Evolutionary conservation across 768 basidiomycete genomes (phyloP).

Genomic region (Termitomyces sp.): DNA sequence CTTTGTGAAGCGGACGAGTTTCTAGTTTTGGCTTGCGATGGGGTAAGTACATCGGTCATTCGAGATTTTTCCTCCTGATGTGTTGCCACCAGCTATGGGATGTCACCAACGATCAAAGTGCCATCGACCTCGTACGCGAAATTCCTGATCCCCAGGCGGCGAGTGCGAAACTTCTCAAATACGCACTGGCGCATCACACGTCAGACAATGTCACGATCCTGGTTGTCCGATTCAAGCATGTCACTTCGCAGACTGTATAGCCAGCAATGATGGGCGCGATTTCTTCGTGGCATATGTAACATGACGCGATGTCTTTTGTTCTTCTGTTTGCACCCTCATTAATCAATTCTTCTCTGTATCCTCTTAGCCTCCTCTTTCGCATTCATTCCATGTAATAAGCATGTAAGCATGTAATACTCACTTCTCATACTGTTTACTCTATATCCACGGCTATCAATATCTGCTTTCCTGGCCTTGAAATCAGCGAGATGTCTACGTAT

Average conservation of each 20-base stretch:
- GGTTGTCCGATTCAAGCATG: slow-evolving; percentile 75
- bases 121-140: slow-evolving; percentile 77
- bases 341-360: not conserved
- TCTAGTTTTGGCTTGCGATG: slow-evolving; percentile 94
- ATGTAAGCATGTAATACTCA: slow-evolving; percentile 1
- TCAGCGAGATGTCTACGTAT: not conserved
- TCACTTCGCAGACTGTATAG: slow-evolving; percentile 17
- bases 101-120: slow-evolving; percentile 85
- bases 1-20: slow-evolving; percentile 91
- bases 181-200: slow-evolving; percentile 85
- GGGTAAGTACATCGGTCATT: slow-evolving; percentile 51
- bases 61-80: slow-evolving; percentile 4
- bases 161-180: slow-evolving; percentile 65
- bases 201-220: slow-evolving; percentile 94
- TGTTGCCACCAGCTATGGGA: slow-evolving; percentile 79
- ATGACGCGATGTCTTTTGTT: not conserved
- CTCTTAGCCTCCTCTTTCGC: not conserved
- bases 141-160: slow-evolving; percentile 79
- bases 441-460: slow-evolving; percentile 2
- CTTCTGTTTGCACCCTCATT: not conserved
- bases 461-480: not conserved
- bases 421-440: slow-evolving; percentile 3
- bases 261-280: not conserved
- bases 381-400: not conserved
- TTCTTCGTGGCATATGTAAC: not conserved